Evolutionary conservation across 345 rosid species (phyloP), one percentile per base, ranked within the genome.

Genomic region (Citrus australasica): DNA sequence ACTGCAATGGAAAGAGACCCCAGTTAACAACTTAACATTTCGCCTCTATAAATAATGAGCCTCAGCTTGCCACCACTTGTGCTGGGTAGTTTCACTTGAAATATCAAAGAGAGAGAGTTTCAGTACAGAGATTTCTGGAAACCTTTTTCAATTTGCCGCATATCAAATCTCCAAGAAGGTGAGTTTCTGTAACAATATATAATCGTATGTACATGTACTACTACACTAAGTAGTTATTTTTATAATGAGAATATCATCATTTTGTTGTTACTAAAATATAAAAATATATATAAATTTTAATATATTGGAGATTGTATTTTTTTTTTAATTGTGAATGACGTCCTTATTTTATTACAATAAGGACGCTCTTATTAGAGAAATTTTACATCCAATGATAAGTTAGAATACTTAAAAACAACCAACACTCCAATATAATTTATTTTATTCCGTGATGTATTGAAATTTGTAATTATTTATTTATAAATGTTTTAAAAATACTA

Each of bases 11-110:
- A 25, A 42, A 32, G 35, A 73, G 58, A 7, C 51, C 51, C 74
- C 74, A 62, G 59, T 62, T 80, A 79, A 62, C 71, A 17, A 53
- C 35, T 51, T 80, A 79, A 62, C 71, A 17, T 74, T 16, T 60
- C 63, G 38, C 60, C 69, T 75, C 21, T 62, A 75, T 62, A 75
- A 40, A 62, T 63, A 5, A n/a, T 21, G 7, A 27, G 21, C 28
- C 33, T 46, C 79, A 33, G 9, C 2, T 32, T 67, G 14, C 53
- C 32, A 76, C 51, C 25, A n/a, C 72, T 10, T 30, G 48, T 24
- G 48, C 11, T 55, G 30, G 21, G 9, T 27, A 3, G n/a, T 25
- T 1, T 75, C 42, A 19, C 35, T 19, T 74, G 19, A 72, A 58
- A 19, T 55, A 21, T 53, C 25, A 13, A 58, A 33, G 64, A 58